Percentiles rank a stretch among this genome's conserved stretches.
phyloP scores from a whole-genome alignment of 2,329 filamentous ascomycete genomes.

The Tricladium varicosporioides region DNA sequence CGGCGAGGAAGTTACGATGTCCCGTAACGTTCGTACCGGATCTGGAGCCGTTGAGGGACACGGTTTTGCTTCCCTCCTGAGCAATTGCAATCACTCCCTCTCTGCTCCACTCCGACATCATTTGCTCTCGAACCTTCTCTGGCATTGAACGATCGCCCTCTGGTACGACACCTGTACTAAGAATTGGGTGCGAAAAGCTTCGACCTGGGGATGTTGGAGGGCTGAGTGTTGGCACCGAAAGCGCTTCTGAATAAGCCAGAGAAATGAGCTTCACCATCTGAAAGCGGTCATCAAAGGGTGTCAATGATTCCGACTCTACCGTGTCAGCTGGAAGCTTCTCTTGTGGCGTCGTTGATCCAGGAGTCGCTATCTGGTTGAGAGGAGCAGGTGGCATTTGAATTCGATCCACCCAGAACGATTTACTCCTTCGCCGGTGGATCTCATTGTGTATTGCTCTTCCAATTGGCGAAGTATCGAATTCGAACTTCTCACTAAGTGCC shows the following conservation, averaged over 20 bases:
- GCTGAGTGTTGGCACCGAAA: conserved; percentile 64
- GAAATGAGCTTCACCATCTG: conserved; percentile 74
- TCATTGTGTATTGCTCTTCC: conserved; percentile 74
- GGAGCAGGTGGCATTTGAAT: conserved; percentile 68
- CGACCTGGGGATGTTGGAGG: conserved; percentile 69
- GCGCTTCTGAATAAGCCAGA: conserved; percentile 62
- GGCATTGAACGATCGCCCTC: conserved; percentile 59
- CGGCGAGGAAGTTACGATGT: conserved; percentile 54
- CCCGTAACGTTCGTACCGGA: conserved; percentile 52
- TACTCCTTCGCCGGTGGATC: conserved; percentile 69
- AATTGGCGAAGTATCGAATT: conserved; percentile 67
- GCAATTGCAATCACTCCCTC: conserved; percentile 69
- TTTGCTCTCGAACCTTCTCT: conserved; percentile 65
- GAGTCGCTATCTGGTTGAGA: conserved; percentile 58
- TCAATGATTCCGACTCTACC: conserved; percentile 61
- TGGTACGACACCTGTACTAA: conserved; percentile 45
- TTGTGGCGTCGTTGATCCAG: conserved; percentile 45
- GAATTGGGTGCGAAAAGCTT: conserved; percentile 58
- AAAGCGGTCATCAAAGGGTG: conserved; percentile 72
- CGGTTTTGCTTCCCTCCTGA: conserved; percentile 67
- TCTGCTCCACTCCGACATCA: conserved; percentile 77
- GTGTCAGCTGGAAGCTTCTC: conserved; percentile 45
- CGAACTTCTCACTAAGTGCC: conserved; percentile 73
- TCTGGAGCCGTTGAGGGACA: conserved; percentile 74
- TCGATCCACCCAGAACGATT: conserved; percentile 75